Evolutionary conservation across 2,329 filamentous ascomycete genomes (phyloP).

Genomic region (Coniella lustricola): DNA sequence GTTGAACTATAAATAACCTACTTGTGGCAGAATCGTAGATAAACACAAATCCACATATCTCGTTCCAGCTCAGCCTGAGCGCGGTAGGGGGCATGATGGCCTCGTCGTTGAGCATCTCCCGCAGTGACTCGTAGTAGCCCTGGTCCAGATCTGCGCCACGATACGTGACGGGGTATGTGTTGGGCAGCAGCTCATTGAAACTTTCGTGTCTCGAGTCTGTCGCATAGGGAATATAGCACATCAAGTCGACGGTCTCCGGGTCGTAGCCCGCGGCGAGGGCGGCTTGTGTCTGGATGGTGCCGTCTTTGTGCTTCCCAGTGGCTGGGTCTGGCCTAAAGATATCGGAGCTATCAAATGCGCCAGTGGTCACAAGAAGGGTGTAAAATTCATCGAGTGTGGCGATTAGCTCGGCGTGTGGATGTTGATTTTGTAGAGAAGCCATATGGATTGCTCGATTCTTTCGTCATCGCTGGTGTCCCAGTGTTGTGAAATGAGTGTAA

Average conservation of each 20-base stretch:
- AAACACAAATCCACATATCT: neutral
- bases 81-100: neutral
- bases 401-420: neutral
- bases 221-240: neutral
- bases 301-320: neutral
- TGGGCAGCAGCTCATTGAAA: neutral
- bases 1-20: neutral
- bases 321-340: neutral
- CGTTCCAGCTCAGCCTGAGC: neutral
- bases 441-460: neutral
- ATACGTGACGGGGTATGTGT: neutral
- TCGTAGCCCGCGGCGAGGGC: neutral
- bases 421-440: neutral
- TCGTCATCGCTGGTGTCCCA: too few relatives aligned
- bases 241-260: neutral
- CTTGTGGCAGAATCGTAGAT: neutral
- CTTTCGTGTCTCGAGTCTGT: neutral
- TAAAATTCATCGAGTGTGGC: neutral
- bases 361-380: neutral
- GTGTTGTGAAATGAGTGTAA: too few relatives aligned
- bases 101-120: neutral
- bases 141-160: neutral
- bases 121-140: neutral
- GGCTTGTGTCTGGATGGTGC: neutral
- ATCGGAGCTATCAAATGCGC: neutral